phyloP scores from a whole-genome alignment of 1,284 basidiomycete species.

The Neolentinus lepideus region DNA sequence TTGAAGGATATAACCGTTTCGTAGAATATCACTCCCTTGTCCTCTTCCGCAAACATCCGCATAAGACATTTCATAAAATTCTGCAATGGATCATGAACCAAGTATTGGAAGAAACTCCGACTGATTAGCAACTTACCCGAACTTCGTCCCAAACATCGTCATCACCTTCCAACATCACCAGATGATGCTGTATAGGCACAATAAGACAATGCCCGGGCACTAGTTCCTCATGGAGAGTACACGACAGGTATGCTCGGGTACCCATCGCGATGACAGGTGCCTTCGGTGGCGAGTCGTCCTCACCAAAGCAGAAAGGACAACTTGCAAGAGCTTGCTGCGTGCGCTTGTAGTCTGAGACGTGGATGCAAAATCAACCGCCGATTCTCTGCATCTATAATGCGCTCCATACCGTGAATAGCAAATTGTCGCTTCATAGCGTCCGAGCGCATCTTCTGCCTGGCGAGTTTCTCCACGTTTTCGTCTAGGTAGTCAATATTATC shows the following conservation, averaged over 20 bases:
- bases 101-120: conserved; percentile 1
- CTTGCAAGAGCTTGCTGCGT: conserved; percentile 87
- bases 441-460: conserved; percentile 88
- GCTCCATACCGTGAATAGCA: conserved; percentile 78
- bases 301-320: conserved; percentile 86
- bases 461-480: conserved; percentile 90
- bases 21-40: conserved; percentile 89
- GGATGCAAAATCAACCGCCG: conserved; percentile 2
- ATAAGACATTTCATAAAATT: conserved; percentile 99
- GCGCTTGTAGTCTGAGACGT: conserved; percentile 76
- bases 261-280: conserved; percentile 88
- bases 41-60: conserved; percentile 86
- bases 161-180: conserved; percentile 89
- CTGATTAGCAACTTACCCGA: conserved; percentile 43
- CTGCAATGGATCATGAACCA: conserved; percentile 31
- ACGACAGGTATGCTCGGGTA: conserved; percentile 83
- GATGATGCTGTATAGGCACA: conserved; percentile 91
- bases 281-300: conserved; percentile 80
- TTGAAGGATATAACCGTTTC: conserved; percentile 87
- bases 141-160: conserved; percentile 99
- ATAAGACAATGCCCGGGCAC: conserved; percentile 89
- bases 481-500: conserved; percentile 93
- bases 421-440: conserved; percentile 97
- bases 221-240: conserved; percentile 82
- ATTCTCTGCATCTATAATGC: not conserved